Conservation (phyloP, 208 protist genomes). For the Porcisia deanei region DNA sequence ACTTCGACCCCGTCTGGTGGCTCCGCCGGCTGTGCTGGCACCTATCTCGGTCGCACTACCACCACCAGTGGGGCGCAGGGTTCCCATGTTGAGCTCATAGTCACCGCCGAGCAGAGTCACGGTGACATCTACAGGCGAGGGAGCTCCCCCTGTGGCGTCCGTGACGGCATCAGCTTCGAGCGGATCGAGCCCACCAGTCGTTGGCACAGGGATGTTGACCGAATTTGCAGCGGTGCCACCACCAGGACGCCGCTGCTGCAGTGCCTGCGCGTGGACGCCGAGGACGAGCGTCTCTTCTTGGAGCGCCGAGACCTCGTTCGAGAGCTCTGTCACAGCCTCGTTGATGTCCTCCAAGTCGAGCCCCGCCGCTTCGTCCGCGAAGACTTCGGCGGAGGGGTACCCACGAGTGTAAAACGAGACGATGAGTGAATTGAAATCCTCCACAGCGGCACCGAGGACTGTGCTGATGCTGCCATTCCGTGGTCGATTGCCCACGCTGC, state of each 20-base stretch:
- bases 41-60: neutral
- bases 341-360: conserved; percentile 44
- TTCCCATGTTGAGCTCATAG: neutral
- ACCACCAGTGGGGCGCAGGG: neutral
- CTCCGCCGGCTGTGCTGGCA: neutral
- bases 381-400: conserved; percentile 61
- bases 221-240: neutral
- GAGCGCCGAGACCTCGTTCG: conserved; percentile 66
- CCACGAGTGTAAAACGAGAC: conserved; percentile 62
- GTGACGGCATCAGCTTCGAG: neutral
- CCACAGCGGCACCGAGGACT: conserved; percentile 9
- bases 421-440: conserved; percentile 46
- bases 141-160: too few species aligned
- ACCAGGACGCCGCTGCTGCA: conserved; percentile 24
- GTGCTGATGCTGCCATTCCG: conserved; percentile 1
- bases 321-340: conserved; percentile 58
- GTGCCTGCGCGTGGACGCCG: conserved; percentile 35
- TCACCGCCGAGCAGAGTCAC: conserved; percentile 5
- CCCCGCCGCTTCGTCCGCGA: conserved; percentile 31
- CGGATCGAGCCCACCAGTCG: neutral
- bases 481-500: neutral
- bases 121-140: neutral
- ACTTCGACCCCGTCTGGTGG: conserved; percentile 40
- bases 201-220: neutral
- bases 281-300: conserved; percentile 66